Percentiles rank a stretch among this genome's conserved stretches.
phyloP scores from a whole-genome alignment of 768 basidiomycete genomes.

The Macrolepiota albuminosa region DNA sequence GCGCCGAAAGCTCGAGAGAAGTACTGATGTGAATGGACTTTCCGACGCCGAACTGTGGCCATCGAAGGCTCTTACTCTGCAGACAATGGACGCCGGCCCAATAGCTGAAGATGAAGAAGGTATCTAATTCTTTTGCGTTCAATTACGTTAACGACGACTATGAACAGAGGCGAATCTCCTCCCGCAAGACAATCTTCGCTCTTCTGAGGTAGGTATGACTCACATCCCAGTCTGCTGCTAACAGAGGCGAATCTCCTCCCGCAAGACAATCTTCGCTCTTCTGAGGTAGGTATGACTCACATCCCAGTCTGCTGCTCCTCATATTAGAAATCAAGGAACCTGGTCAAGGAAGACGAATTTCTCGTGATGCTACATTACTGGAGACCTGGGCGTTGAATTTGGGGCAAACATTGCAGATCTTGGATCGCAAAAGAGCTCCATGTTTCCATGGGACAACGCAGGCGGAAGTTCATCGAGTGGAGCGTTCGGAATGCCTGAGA shows the following conservation, averaged over 20 bases:
- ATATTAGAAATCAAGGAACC: constrained; percentile 51
- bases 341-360: constrained; percentile 75
- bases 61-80: background rate
- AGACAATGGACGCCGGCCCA: constrained; percentile 1
- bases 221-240: background rate
- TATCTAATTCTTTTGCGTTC: background rate
- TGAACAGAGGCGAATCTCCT: background rate
- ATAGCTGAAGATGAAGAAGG: constrained; percentile 3
- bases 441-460: constrained; percentile 86
- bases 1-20: constrained; percentile 34
- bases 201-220: constrained; percentile 51
- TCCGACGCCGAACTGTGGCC: background rate
- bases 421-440: constrained; percentile 60
- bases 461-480: constrained; percentile 57
- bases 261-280: constrained; percentile 35
- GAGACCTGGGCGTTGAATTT: constrained; percentile 45
- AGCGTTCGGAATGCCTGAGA: constrained; percentile 32
- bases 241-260: background rate
- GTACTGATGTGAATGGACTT: background rate
- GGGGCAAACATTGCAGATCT: constrained; percentile 31
- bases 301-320: background rate
- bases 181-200: constrained; percentile 23
- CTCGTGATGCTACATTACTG: constrained; percentile 48
- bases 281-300: constrained; percentile 41
- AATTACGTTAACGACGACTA: background rate